A percentile compares a stretch with the other conserved stretches of the same genome.
Evolutionary conservation across 305 asterid genomes (phyloP).

Genomic region (Solanum chacoense): DNA sequence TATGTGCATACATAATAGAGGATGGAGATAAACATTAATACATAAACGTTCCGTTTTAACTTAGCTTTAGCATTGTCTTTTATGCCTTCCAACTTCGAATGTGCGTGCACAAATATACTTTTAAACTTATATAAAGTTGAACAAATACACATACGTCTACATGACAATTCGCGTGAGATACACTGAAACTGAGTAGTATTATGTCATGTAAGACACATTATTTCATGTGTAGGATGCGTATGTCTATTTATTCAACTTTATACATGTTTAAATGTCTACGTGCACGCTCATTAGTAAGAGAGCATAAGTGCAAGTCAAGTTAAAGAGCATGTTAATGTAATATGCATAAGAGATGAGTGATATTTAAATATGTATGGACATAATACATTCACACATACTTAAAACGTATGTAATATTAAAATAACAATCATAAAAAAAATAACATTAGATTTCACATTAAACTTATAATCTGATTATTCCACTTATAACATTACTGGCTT

Average conservation of each 20-base stretch:
- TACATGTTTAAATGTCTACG: background rate
- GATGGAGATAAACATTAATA: background rate
- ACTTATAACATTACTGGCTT: too few relatives aligned
- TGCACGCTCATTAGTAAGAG: background rate
- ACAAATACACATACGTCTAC: background rate
- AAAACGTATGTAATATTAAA: too few relatives aligned
- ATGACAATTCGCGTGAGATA: background rate
- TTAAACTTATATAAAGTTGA: background rate
- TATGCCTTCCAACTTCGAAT: background rate
- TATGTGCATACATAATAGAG: background rate
- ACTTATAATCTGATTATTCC: too few relatives aligned
- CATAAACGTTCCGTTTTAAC: background rate
- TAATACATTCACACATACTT: too few relatives aligned
- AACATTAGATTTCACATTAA: too few relatives aligned
- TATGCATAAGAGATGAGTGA: too few relatives aligned
- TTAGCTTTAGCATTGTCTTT: background rate
- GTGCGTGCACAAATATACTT: background rate
- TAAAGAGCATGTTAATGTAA: too few relatives aligned
- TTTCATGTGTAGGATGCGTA: background rate
- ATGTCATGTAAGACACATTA: background rate
- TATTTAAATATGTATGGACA: too few relatives aligned
- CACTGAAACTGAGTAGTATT: background rate
- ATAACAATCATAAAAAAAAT: too few relatives aligned
- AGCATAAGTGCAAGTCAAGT: too few relatives aligned
- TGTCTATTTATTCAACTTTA: background rate